phyloP scores from a whole-genome alignment of 1,139 yeast species.

The Debaryomyces nepalensis region DNA sequence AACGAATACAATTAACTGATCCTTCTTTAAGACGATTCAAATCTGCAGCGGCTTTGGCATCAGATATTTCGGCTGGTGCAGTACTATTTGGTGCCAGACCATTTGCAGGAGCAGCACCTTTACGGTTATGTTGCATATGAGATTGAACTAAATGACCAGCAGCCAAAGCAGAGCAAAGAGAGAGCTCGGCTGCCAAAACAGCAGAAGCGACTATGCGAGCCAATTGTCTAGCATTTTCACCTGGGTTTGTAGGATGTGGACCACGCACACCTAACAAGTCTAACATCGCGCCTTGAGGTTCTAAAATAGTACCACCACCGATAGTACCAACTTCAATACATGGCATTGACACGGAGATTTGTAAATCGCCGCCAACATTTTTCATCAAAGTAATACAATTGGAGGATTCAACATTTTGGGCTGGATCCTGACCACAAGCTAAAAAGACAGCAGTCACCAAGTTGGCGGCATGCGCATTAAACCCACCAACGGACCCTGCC shows the following conservation, averaged over 20 bases:
- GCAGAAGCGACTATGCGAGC: constrained; percentile 96
- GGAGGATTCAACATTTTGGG: constrained; percentile 96
- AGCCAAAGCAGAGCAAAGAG: constrained; percentile 92
- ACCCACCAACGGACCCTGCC: constrained; percentile 99
- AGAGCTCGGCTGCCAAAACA: constrained; percentile 94
- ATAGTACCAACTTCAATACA: constrained; percentile 98
- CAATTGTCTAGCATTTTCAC: constrained; percentile 91
- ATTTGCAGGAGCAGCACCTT: constrained; percentile 45
- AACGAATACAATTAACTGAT: constrained; percentile 69
- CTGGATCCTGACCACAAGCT: constrained; percentile 99
- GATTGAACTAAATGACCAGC: constrained; percentile 98
- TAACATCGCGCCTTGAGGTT: constrained; percentile 96
- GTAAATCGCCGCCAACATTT: constrained; percentile 79
- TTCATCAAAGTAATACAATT: constrained; percentile 97
- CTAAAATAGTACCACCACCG: constrained; percentile 98
- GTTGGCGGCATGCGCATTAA: constrained; percentile 97
- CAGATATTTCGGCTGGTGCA: constrained; percentile 20
- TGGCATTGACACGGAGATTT: constrained; percentile 96
- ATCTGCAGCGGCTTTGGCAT: constrained; percentile 35
- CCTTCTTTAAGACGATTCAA: constrained; percentile 68
- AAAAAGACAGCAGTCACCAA: constrained; percentile 89
- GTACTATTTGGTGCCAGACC: constrained; percentile 22
- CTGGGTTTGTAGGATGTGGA: constrained; percentile 92
- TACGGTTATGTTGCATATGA: constrained; percentile 95
- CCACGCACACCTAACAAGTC: constrained; percentile 95